Base-by-base conservation (phyloP, 495 filamentous ascomycete species). In the Opeltia flavorubescens region DNA sequence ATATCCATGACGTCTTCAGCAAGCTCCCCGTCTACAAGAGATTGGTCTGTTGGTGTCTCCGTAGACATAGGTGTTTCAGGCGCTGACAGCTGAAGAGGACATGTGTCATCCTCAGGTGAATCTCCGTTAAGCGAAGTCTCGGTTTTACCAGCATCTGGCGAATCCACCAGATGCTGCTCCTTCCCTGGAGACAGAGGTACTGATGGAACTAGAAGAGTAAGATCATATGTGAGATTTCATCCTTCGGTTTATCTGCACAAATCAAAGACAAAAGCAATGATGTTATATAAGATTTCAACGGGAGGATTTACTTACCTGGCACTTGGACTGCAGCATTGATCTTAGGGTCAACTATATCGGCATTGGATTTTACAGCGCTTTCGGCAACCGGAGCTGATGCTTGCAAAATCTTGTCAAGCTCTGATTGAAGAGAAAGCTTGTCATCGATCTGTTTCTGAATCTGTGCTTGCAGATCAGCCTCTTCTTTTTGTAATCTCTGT, bases 391-490 rank as follows among this genome's bases (percentile, higher is more conserved):
- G 25, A 12, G 38, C 4, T 20, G 38, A 25, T 1, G 17, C 38
- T 41, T 25, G 20, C 3, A 23, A 2, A 13, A 41, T 5, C 13
- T 41, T 21, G 18, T 15, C 38, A 41, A 41, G 38, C 42, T 68
- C 65, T 43, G 55, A 45, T 17, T 61, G 34, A 18, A 67, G 52
- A 12, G 43, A 47, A 38, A 53, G 55, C 51, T 59, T 60, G 28
- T 62, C 60, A 43, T 72, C 58, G 21, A 61, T 34, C 17, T 61
- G 64, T 52, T 63, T 69, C 30, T 74, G 68, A 7, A 83, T 71
- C 50, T 80, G 75, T 5, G 68, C 65, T 48, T 82, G 63, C 6
- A 87, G 63, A 21, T 64, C 68, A 33, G 67, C 69, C 48, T 80
- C 71, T 57, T 86, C 76, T 27, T 69, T 61, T 30, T 67, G 66